phyloP scores from a whole-genome alignment of 2,329 filamentous ascomycete genomes.

The Incumbomyces lentus region DNA sequence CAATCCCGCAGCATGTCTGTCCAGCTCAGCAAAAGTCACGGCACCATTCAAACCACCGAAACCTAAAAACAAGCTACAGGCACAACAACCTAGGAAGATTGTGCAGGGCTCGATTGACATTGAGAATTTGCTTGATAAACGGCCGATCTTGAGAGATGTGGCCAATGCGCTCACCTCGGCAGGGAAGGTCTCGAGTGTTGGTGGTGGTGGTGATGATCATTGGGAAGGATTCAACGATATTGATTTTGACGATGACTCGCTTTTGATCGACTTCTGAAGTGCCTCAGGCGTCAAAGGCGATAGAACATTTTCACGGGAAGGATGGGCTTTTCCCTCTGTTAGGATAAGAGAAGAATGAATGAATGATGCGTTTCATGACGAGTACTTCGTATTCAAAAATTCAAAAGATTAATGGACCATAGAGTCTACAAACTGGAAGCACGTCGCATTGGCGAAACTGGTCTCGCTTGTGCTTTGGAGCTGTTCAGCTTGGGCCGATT shows the following conservation, averaged over 20 bases:
- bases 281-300: too few relatives aligned
- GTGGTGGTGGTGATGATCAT: background rate
- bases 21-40: constrained; percentile 26
- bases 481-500: too few relatives aligned
- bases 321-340: too few relatives aligned
- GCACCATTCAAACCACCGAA: constrained; percentile 7
- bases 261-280: constrained; percentile 1
- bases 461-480: background rate
- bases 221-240: background rate
- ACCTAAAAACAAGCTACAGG: constrained; percentile 24
- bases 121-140: constrained; percentile 51
- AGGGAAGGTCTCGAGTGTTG: background rate
- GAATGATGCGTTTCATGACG: background rate
- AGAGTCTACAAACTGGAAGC: constrained; percentile 6
- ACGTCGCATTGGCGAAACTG: constrained; percentile 1
- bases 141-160: constrained; percentile 64
- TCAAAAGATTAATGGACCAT: background rate
- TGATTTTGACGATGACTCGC: constrained; percentile 4
- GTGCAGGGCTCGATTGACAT: constrained; percentile 44
- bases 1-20: constrained; percentile 25
- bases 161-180: constrained; percentile 50
- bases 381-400: background rate
- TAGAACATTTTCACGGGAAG: too few relatives aligned
- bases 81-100: constrained; percentile 46
- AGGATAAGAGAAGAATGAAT: background rate